Evolutionary conservation across 768 basidiomycete genomes (phyloP), one percentile per base, ranked within the genome.

Genomic region (Kockovaella imperatae): DNA sequence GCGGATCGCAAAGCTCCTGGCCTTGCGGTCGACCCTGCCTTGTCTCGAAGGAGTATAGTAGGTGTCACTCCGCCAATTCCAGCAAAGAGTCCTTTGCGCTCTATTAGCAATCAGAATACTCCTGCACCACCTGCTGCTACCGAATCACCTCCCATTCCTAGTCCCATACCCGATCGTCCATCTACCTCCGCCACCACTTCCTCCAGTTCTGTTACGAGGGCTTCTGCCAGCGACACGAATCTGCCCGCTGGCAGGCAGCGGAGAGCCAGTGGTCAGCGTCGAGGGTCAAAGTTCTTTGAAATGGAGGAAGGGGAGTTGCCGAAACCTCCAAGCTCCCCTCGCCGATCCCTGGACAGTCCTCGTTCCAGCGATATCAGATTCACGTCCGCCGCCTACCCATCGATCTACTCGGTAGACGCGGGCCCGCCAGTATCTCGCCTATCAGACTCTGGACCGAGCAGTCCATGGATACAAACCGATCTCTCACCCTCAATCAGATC

Each of bases 31-130:
- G n/a, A n/a, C n/a, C n/a, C n/a, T n/a, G n/a, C n/a, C n/a, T n/a
- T n/a, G n/a, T n/a, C n/a, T n/a, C n/a, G n/a, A n/a, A n/a, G n/a
- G n/a, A n/a, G n/a, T n/a, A n/a, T n/a, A n/a, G n/a, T n/a, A n/a
- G n/a, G n/a, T n/a, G n/a, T n/a, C n/a, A 60, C 52, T 47, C 65
- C 65, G 23, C 65, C 65, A 31, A 41, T 67, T 3, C 65, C 65
- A 14, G 56, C 52, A 18, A 57, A 59, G 45, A 57, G 48, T 40
- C 65, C 65, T 1, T 28, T 67, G 18, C 46, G 64, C 1, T 23
- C 50, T 14, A 14, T 60, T 1, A 59, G 54, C 24, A 36, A 53
- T 10, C 31, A 10, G 31, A 32, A n/a, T n/a, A n/a, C 31, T n/a
- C 10, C 31, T n/a, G 31, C 10, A 10, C 31, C 31, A n/a, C 31